Evolutionary conservation across 1,139 yeast species (phyloP), one percentile per base, ranked within the genome.

Genomic region (Komagataea norvegica): DNA sequence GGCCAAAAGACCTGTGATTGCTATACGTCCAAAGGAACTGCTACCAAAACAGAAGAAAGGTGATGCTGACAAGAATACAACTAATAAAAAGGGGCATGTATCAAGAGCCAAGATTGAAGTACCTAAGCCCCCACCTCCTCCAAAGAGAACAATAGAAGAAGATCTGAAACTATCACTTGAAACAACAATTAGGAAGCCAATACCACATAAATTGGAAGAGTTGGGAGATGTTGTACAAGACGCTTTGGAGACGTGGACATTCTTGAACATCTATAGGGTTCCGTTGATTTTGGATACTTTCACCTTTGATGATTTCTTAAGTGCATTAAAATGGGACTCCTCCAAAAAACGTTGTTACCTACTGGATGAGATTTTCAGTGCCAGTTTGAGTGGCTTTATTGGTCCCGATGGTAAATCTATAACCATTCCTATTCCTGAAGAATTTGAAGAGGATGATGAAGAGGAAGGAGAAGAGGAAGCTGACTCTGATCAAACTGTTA

Each of bases 221-320:
- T 49, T 43, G 23, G 56, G 52, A 4, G 56, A 37, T 38, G 58
- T 44, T 27, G 56, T 59, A 6, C 61, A 67, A 5, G 73, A 72
- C 37, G 73, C 81, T 1, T 57, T 86, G 25, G 89, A 83, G 55
- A 61, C 73, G 5, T 86, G 95, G 95, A 65, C 76, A 6, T 86
- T 86, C 49, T 60, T 85, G 33, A 85, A 85, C 54, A 73, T 84
- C 37, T 86, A 79, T 54, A 77, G 77, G 48, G 70, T 70, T 23
- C 78, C 85, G 1, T 62, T 84, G 34, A 59, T 72, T 13, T 64
- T 86, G 16, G 89, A 82, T 53, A 74, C 84, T 0, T 81, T 85
- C 48, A 80, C 93, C 0, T 83, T 82, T 62, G 95, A 86, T 59
- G 93, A 84, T 54, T 83, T 78, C 52, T 56, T 82, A 5, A 76